Evolutionary conservation across 2,329 filamentous ascomycete species (phyloP), one percentile per base, ranked within the genome.

Genomic region (Neoarthrinium moseri): DNA sequence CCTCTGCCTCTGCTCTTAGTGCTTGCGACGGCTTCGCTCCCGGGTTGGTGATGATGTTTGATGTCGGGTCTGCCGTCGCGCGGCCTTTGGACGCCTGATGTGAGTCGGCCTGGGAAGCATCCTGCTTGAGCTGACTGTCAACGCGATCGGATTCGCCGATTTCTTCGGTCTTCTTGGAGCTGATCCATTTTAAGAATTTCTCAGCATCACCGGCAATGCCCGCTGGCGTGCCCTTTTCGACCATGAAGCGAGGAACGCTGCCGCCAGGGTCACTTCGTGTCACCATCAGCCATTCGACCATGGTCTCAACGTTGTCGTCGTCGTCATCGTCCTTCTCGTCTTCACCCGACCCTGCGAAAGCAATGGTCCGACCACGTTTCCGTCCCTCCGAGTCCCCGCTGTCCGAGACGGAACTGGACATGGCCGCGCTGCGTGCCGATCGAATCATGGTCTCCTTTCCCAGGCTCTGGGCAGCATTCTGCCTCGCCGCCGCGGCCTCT

Each of bases 201-300:
- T 78, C 78, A 0, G 90, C 87, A 63, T 95, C 91, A 33, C 75
- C 75, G 21, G 89, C 78, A 56, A 96, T 94, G 27, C 88, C 88
- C 10, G 78, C 82, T 0, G 91, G 91, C 0, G 91, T 95, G 23
- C 87, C 89, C 61, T 89, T 84, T 58, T 95, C 91, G n/a, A 95
- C 89, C 77, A 96, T 84, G 68, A 94, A 95, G 12, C 88, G 80
- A 1, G 91, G 91, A 15, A 96, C 91, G 48, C 83, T 92, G 43
- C 91, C 91, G 10, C 91, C 91, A 3, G 91, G 90, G 56, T 96
- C 90, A 62, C 87, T 92, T 39, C 91, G 78, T 1, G 90, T 95
- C 15, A 95, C 82, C 91, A 96, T 96, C 50, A 94, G 80, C 91
- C 91, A 96, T 64, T 96, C 91, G 2, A 96, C 63, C 21, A 72